Conservation (phyloP, 2,329 filamentous ascomycete genomes). For the Fusarium solani-melongenae region DNA sequence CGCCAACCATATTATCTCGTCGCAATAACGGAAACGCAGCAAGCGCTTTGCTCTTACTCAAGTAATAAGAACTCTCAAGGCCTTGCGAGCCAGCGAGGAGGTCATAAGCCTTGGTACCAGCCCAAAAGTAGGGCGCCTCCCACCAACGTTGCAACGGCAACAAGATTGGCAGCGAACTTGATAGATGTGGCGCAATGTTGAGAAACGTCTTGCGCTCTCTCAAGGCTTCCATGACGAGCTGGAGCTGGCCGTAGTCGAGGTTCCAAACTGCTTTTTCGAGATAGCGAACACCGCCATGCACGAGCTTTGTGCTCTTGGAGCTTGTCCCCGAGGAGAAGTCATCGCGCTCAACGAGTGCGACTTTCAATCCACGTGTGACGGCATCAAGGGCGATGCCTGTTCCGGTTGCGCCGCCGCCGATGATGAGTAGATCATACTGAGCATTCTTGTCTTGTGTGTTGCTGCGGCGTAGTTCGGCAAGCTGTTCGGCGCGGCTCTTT, state of each 20-base stretch:
- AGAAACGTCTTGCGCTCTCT: constrained; percentile 86
- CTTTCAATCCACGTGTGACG: constrained; percentile 80
- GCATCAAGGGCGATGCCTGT: constrained; percentile 85
- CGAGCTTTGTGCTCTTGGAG: constrained; percentile 88
- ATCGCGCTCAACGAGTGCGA: constrained; percentile 84
- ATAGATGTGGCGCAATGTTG: constrained; percentile 84
- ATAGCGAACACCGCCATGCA: constrained; percentile 86
- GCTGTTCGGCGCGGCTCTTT: constrained; percentile 52
- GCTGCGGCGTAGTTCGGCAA: constrained; percentile 53
- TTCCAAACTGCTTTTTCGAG: constrained; percentile 89
- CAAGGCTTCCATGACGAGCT: constrained; percentile 83
- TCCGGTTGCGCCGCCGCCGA: constrained; percentile 83
- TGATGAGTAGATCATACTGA: constrained; percentile 81
- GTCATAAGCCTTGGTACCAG: constrained; percentile 81
- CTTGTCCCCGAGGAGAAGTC: constrained; percentile 86
- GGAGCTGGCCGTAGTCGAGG: constrained; percentile 84
- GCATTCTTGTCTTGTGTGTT: constrained; percentile 54
- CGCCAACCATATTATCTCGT: constrained; percentile 78
- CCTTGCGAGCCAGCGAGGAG: constrained; percentile 83
- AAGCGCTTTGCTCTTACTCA: constrained; percentile 80
- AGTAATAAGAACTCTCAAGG: constrained; percentile 85
- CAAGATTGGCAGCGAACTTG: constrained; percentile 84
- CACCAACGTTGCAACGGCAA: constrained; percentile 85
- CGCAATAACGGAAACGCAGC: constrained; percentile 84
- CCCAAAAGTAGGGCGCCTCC: constrained; percentile 81